Conservation (phyloP, 441 rosid species). For the Brassica hybrid region DNA sequence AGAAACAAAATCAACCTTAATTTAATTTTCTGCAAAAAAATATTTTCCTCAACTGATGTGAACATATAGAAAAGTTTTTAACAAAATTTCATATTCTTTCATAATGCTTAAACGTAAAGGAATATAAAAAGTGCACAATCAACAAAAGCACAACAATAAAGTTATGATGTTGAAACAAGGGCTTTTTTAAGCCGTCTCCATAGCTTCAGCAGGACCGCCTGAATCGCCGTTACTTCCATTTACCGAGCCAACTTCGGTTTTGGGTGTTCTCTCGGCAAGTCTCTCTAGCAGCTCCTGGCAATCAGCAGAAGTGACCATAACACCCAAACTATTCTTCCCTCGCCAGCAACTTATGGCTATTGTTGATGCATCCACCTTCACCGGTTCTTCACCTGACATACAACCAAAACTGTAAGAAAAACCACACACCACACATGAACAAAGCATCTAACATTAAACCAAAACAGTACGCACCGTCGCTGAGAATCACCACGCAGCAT, state of each 20-base stretch:
- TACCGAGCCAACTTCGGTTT: neutral
- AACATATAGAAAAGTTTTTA: no score
- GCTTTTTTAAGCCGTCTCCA: constrained; percentile 32
- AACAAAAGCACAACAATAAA: no score
- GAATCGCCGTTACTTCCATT: constrained; percentile 24
- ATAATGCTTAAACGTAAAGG: neutral
- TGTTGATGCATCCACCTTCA: constrained; percentile 54
- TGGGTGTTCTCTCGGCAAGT: constrained; percentile 46
- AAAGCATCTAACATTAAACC: neutral
- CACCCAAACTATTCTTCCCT: constrained; percentile 79
- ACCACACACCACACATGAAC: neutral
- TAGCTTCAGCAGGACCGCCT: constrained; percentile 16
- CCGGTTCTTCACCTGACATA: constrained; percentile 34
- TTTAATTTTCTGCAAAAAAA: no score
- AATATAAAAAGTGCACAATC: neutral
- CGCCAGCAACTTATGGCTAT: constrained; percentile 92
- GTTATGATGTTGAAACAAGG: neutral
- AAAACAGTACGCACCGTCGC: constrained; percentile 51
- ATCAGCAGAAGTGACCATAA: constrained; percentile 87
- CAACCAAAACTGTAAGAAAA: constrained; percentile 2
- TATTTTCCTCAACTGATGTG: no score
- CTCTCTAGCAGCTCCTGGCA: constrained; percentile 88
- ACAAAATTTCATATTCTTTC: no score
- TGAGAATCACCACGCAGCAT: constrained; percentile 78
- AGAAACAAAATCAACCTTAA: no score